A percentile compares a stretch with the other conserved stretches of the same genome.
Evolutionary conservation across 768 basidiomycete genomes (phyloP).

Genomic region (Aureoboletus auriporus): DNA sequence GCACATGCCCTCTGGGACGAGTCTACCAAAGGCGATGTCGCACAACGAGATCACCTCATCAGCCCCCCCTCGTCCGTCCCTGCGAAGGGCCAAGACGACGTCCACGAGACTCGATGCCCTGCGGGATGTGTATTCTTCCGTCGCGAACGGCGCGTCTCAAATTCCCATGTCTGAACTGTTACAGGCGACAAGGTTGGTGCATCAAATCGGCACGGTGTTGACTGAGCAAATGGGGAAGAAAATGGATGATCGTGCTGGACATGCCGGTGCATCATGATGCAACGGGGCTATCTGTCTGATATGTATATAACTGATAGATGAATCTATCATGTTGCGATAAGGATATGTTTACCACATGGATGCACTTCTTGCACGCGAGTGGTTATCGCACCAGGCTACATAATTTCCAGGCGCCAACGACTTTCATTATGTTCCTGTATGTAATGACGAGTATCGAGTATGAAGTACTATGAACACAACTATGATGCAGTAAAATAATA

Average conservation of each 20-base stretch:
- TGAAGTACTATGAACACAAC: slow-evolving; percentile 16
- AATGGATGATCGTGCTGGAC: slow-evolving; percentile 7
- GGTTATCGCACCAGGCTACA: no score
- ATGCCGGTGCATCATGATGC: no score
- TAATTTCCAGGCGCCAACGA: background rate
- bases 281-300: no score
- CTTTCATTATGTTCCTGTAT: background rate
- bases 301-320: no score
- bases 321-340: no score
- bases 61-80: slow-evolving; percentile 11
- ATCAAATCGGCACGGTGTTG: slow-evolving; percentile 43
- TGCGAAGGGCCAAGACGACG: slow-evolving; percentile 37
- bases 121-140: slow-evolving; percentile 39
- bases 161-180: slow-evolving; percentile 46
- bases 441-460: no score
- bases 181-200: slow-evolving; percentile 41
- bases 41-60: slow-evolving; percentile 8
- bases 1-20: background rate
- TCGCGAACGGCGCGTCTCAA: slow-evolving; percentile 44
- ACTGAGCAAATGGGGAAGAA: slow-evolving; percentile 43
- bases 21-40: slow-evolving; percentile 5
- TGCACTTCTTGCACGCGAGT: no score
- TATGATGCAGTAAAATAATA: slow-evolving; percentile 20
- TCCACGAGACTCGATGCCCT: slow-evolving; percentile 42
- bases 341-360: no score